phyloP scores from a whole-genome alignment of 2,329 filamentous ascomycete genomes.

The Helotiales sp. region DNA sequence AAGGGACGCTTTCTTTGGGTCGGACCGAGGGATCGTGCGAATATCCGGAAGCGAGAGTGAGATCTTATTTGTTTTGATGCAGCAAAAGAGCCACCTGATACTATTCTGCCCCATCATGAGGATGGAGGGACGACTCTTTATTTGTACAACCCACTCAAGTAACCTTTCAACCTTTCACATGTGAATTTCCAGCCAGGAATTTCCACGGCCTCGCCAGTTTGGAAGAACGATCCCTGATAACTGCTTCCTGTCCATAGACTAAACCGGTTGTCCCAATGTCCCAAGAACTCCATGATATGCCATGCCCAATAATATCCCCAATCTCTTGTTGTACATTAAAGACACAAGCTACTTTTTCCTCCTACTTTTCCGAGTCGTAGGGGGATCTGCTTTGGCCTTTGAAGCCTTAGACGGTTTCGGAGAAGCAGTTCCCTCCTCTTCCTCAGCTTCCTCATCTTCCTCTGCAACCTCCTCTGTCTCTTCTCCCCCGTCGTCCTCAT shows the following conservation, averaged over 20 bases:
- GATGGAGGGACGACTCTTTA: neutral
- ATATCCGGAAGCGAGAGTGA: neutral
- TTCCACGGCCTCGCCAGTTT: neutral
- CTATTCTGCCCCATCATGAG: neutral
- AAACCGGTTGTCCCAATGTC: neutral
- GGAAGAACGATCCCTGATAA: neutral
- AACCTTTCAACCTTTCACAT: neutral
- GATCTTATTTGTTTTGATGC: neutral
- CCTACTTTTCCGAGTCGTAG: slow-evolving; percentile 39
- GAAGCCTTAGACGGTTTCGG: slow-evolving; percentile 36
- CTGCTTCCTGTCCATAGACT: no score
- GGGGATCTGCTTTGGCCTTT: slow-evolving; percentile 33
- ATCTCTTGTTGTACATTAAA: slow-evolving; percentile 6
- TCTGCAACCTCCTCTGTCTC: slow-evolving; percentile 43
- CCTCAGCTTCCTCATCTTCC: slow-evolving; percentile 47
- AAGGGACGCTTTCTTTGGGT: slow-evolving; percentile 9
- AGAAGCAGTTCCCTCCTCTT: slow-evolving; percentile 37
- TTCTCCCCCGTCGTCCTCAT: slow-evolving; percentile 45
- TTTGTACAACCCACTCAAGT: slow-evolving; percentile 9
- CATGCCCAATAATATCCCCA: neutral
- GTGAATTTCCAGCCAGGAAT: neutral
- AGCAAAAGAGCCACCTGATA: slow-evolving; percentile 1
- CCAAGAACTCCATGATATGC: slow-evolving; percentile 10
- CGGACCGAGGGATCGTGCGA: slow-evolving; percentile 28
- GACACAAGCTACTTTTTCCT: slow-evolving; percentile 33